These are phyloP conservation scores for Paraphoma chrysanthemicola DNA, from an alignment of 2,329 filamentous ascomycete species.

Conservation along the genomic window DNA sequence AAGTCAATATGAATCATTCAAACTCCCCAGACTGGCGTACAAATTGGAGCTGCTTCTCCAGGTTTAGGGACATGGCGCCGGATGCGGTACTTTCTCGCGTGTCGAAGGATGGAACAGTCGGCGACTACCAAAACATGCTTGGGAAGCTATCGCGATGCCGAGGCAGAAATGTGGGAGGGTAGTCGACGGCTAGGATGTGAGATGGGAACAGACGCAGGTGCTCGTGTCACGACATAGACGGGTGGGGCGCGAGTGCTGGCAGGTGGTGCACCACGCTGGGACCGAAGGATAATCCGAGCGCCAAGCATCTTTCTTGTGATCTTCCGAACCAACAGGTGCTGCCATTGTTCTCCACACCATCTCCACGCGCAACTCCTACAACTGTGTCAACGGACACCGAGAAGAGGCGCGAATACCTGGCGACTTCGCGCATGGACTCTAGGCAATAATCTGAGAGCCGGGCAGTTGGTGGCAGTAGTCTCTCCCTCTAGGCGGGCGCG, in stretches of 20 bases:
- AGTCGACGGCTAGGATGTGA: not conserved
- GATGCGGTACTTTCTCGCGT: conserved; percentile 35
- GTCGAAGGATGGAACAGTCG: conserved; percentile 28
- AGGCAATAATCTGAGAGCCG: conserved; percentile 25
- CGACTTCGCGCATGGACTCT: conserved; percentile 36
- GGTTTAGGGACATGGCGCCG: conserved; percentile 66
- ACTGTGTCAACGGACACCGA: conserved; percentile 14
- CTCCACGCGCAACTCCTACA: conserved; percentile 15
- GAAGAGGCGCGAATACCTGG: conserved; percentile 21
- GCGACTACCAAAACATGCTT: conserved; percentile 39
- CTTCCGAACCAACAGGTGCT: conserved; percentile 3
- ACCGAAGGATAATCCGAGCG: not conserved
- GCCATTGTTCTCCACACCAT: conserved; percentile 18
- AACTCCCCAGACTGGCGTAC: conserved; percentile 59
- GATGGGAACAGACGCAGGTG: conserved; percentile 21
- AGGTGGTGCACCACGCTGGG: conserved; percentile 13
- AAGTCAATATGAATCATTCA: conserved; percentile 16
- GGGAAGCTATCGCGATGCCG: not conserved
- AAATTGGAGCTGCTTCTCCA: conserved; percentile 83
- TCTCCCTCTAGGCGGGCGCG: conserved; percentile 26
- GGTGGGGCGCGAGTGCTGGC: conserved; percentile 29
- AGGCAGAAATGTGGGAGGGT: not conserved
- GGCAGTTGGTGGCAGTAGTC: conserved; percentile 40
- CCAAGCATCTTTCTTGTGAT: conserved; percentile 5
- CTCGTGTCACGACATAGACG: conserved; percentile 35